phyloP scores from a whole-genome alignment of 2,329 filamentous ascomycete species.

The Sodiomyces alkalinus region DNA sequence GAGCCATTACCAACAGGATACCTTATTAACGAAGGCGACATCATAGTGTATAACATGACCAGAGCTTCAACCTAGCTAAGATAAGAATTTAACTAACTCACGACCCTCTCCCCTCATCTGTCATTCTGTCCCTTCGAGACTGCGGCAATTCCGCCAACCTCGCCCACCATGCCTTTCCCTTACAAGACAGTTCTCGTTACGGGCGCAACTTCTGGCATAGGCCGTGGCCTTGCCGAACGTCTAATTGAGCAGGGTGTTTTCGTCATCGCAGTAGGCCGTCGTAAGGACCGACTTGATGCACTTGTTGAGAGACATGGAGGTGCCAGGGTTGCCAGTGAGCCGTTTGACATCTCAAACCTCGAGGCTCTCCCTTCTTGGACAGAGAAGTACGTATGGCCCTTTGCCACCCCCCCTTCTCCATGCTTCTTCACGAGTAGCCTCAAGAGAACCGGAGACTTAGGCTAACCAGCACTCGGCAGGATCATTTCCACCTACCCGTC shows the following conservation, averaged over 20 bases:
- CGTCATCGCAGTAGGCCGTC: conserved; percentile 41
- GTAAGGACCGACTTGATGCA: conserved; percentile 32
- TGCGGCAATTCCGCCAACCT: no score
- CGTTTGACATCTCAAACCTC: conserved; percentile 30
- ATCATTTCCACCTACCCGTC: conserved; percentile 24
- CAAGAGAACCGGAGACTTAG: neutral
- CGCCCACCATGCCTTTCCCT: conserved; percentile 29
- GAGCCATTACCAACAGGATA: no score
- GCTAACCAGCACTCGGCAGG: no score
- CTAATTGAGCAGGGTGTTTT: conserved; percentile 28
- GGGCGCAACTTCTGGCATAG: conserved; percentile 39
- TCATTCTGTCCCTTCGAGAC: no score
- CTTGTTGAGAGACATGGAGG: conserved; percentile 31
- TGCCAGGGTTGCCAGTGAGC: conserved; percentile 19
- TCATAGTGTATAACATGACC: no score
- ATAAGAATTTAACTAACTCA: no score
- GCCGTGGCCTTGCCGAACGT: conserved; percentile 26
- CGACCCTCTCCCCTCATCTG: no score
- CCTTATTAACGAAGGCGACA: no score
- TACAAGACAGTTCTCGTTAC: conserved; percentile 41
- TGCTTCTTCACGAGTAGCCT: neutral
- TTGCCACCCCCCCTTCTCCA: neutral
- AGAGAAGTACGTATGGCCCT: conserved; percentile 13
- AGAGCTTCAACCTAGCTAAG: no score
- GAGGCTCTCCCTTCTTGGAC: conserved; percentile 25